These are phyloP conservation scores for Linaria vulgaris DNA, from an alignment of 257 asterid species.

Conservation along the genomic window DNA sequence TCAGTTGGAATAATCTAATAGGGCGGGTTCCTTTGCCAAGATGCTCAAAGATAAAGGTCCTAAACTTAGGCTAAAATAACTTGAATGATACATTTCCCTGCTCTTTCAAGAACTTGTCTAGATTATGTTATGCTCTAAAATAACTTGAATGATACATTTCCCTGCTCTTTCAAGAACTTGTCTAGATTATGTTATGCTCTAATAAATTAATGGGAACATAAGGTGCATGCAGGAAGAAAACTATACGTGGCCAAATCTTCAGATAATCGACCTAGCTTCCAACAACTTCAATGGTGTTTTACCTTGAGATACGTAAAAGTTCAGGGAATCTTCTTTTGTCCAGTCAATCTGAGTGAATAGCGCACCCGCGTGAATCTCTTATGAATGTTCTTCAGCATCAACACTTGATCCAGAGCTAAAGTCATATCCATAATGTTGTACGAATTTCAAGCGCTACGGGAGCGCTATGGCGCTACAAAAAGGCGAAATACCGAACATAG, in stretches of 20 bases:
- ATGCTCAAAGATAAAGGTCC: conserved; percentile 39
- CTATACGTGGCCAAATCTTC: conserved; percentile 30
- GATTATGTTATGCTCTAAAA: conserved; percentile 39
- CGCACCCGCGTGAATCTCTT: no score
- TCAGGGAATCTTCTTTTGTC: no score
- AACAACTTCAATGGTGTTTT: conserved; percentile 36
- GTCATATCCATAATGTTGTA: no score
- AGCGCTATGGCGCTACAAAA: no score
- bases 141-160: conserved; percentile 36
- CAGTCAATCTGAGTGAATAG: no score
- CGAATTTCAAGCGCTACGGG: no score
- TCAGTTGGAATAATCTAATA: conserved; percentile 36
- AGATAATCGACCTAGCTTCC: conserved; percentile 40
- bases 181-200: conserved; percentile 29
- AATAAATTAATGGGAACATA: conserved; percentile 37
- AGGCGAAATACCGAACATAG: no score
- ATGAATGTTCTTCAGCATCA: no score
- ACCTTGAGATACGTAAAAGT: no score
- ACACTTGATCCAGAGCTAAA: no score
- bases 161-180: conserved; percentile 37
- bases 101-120: conserved; percentile 29
- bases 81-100: conserved; percentile 46
- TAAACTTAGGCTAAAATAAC: conserved; percentile 43
- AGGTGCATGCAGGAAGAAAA: conserved; percentile 23
- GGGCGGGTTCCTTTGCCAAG: conserved; percentile 44